These are phyloP conservation scores for Brassica balearica DNA, from an alignment of 441 rosid genomes.

Conservation along the genomic window DNA sequence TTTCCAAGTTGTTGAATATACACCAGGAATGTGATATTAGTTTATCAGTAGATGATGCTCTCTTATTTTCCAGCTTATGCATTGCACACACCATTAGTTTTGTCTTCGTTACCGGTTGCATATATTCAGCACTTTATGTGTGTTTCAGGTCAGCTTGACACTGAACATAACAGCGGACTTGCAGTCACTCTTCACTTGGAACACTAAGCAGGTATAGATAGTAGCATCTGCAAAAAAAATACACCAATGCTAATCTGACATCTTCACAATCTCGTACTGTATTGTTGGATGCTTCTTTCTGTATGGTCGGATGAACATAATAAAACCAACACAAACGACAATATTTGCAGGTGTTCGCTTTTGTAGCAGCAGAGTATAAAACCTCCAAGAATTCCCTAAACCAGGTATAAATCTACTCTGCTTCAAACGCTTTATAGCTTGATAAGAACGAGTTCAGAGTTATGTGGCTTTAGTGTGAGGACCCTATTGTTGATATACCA, in stretches of 20 bases:
- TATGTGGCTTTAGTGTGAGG: slow-evolving; percentile 6
- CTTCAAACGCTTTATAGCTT: slow-evolving; percentile 4
- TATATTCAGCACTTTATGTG: slow-evolving; percentile 7
- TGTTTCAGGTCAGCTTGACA: slow-evolving; percentile 79
- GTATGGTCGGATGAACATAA: neutral
- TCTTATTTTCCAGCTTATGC: neutral
- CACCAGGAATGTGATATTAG: neutral
- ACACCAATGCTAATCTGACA: neutral
- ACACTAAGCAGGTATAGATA: slow-evolving; percentile 77
- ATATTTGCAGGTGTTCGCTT: slow-evolving; percentile 68
- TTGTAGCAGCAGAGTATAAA: slow-evolving; percentile 84
- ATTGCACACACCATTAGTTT: neutral
- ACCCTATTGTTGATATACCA: neutral
- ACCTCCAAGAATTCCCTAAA: slow-evolving; percentile 72
- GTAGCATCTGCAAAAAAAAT: slow-evolving; percentile 14
- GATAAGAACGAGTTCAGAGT: neutral
- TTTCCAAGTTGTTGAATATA: neutral
- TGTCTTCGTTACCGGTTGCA: neutral
- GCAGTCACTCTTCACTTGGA: slow-evolving; percentile 84
- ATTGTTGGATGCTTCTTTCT: neutral
- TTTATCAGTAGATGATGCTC: neutral
- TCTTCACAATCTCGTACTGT: neutral
- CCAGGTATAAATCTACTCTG: slow-evolving; percentile 56
- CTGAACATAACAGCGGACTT: slow-evolving; percentile 86
- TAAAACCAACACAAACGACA: neutral